Evolutionary conservation across 225 moss, liverwort and hornwort species (phyloP).

Genomic region (Thuidium tamariscinum): DNA sequence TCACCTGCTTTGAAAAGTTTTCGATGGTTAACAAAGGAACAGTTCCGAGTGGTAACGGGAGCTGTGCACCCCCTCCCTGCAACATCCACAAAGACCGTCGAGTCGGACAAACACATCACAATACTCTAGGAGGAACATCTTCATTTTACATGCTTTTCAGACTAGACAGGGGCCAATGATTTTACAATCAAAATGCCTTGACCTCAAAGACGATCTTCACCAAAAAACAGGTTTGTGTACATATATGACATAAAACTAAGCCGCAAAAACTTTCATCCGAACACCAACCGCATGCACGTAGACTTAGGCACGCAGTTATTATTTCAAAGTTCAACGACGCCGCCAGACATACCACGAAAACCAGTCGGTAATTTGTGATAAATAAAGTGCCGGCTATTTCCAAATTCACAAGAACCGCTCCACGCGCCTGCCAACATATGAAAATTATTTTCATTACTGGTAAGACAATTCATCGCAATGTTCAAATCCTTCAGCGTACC

Average conservation of each 20-base stretch:
- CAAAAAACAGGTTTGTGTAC: not conserved
- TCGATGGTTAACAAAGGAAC: slow-evolving; percentile 78
- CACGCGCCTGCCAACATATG: slow-evolving; percentile 47
- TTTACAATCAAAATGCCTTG: not conserved
- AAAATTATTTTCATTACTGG: not conserved
- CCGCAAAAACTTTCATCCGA: not conserved
- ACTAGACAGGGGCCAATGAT: not conserved
- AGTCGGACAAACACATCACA: not conserved
- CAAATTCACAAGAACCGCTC: slow-evolving; percentile 82
- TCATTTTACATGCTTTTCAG: not conserved
- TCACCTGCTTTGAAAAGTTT: slow-evolving; percentile 72
- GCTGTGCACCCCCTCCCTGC: slow-evolving; percentile 69
- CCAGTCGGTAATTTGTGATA: slow-evolving; percentile 84
- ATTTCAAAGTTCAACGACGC: not conserved
- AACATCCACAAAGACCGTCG: not conserved
- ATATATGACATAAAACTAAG: not conserved
- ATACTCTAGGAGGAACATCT: not conserved
- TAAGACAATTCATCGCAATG: not conserved
- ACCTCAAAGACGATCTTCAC: not conserved
- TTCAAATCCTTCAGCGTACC: not conserved
- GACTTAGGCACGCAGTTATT: not conserved
- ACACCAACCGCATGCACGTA: not conserved
- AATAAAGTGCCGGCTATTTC: slow-evolving; percentile 69
- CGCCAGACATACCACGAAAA: slow-evolving; percentile 62
- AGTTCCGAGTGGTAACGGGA: slow-evolving; percentile 70